These are phyloP conservation scores for Hyaloperonospora arabidopsidis DNA, from an alignment of 352 stramenopile species.

Conservation along the genomic window DNA sequence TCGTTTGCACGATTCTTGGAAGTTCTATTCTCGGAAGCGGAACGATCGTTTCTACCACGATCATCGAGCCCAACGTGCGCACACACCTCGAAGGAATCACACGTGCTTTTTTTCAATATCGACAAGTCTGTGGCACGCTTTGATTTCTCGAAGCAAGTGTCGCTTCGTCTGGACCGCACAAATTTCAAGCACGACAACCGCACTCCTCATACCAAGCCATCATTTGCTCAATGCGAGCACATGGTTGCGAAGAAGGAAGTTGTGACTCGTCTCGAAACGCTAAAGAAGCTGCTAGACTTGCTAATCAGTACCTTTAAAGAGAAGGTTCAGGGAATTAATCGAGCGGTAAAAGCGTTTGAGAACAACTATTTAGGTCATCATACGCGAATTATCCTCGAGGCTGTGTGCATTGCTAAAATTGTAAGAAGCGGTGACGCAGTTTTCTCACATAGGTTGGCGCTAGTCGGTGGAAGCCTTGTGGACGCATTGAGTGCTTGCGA, in stretches of 20 bases:
- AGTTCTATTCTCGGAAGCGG: constrained; percentile 87
- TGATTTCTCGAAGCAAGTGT: constrained; percentile 41
- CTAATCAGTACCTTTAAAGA: constrained; percentile 50
- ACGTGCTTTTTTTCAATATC: constrained; percentile 80
- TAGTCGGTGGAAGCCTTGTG: constrained; percentile 22
- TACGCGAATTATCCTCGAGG: constrained; percentile 55
- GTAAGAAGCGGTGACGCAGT: constrained; percentile 30
- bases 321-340: constrained; percentile 53
- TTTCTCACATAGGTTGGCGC: constrained; percentile 37
- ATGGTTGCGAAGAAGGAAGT: constrained; percentile 29
- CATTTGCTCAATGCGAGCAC: constrained; percentile 18
- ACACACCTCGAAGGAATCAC: constrained; percentile 48
- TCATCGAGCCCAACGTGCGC: constrained; percentile 21
- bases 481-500: constrained; percentile 35
- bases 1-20: constrained; percentile 97
- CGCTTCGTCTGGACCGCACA: constrained; percentile 28
- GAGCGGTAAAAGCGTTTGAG: constrained; percentile 56
- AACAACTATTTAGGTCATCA: constrained; percentile 42
- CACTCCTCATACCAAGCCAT: constrained; percentile 5
- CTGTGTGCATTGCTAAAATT: constrained; percentile 51
- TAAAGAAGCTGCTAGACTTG: constrained; percentile 35
- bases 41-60: constrained; percentile 13
- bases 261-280: constrained; percentile 17
- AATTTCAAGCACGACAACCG: constrained; percentile 13
- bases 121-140: constrained; percentile 64